A percentile compares a stretch with the other conserved stretches of the same genome.
Conservation (phyloP, 345 rosid species). For the Arabidopsis arenosa region DNA sequence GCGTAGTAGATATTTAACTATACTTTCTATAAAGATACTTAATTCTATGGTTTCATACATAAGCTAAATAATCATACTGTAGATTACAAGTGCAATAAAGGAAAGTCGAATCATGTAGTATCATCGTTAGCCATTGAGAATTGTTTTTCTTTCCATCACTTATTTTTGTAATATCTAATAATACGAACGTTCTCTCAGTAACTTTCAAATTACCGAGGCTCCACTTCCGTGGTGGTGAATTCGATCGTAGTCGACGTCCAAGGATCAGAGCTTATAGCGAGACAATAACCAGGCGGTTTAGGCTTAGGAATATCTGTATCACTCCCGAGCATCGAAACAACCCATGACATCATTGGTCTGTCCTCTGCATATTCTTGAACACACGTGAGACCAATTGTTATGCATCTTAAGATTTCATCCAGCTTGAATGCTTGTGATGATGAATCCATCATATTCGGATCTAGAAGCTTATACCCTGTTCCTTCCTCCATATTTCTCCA, state of each 20-base stretch:
- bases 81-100: too few species aligned
- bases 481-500: constrained; percentile 14
- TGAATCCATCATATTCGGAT: not conserved
- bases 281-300: not conserved
- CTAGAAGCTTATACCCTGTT: not conserved
- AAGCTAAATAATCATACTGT: too few species aligned
- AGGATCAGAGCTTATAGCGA: not conserved
- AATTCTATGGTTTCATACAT: too few species aligned
- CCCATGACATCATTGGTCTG: not conserved
- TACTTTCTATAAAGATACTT: too few species aligned
- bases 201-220: not conserved
- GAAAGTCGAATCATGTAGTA: too few species aligned
- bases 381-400: not conserved
- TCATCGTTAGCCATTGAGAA: too few species aligned
- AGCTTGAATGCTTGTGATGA: not conserved
- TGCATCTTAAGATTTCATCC: not conserved
- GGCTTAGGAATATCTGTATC: not conserved
- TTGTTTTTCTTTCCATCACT: too few species aligned
- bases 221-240: not conserved
- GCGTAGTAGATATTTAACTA: too few species aligned
- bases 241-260: not conserved
- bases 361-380: not conserved
- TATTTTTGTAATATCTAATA: too few species aligned
- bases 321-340: not conserved
- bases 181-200: not conserved